Base-by-base conservation (phyloP, 495 filamentous ascomycete genomes). In the Hyaloscypha hepaticicola region DNA sequence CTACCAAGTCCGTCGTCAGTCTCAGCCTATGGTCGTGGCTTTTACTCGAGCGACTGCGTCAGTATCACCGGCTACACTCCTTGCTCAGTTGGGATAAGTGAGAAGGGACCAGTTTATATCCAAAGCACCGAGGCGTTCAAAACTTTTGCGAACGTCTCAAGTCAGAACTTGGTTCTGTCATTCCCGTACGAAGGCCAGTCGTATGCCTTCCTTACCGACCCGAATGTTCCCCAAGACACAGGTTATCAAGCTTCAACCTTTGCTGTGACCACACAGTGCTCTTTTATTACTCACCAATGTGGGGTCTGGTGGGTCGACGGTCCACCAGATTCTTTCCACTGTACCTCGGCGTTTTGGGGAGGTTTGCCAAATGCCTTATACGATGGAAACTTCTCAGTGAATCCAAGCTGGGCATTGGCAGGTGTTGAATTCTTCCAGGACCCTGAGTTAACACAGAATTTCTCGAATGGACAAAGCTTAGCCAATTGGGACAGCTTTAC, bases 261-360 rank as follows among this genome's bases (percentile, higher is more conserved):
- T 56, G 50, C 53, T 56, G 53, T 56, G 53, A 33, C 3, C 14
- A 56, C 53, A 11, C 53, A 56, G 26, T 56, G 53, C 16, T 5
- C 53, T 56, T 56, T 56, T 1, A 31, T 56, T n/a, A 6, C 3
- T 26, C 3, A 56, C 3, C 4, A 56, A 33, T 56, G 53, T 33
- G 26, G 53, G 2, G 1, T 52, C 22, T n/a, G n/a, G n/a, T n/a
- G n/a, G n/a, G 9, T 25, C 14, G 2, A 6, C 6, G 50, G 50
- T 2, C 6, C 50, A 5, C 5, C n/a, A 24, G 14, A 21, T 14
- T 24, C 50, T 27, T 5, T 27, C 9, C 14, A 25, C 50, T 24
- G 25, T 27, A 24, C 2, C 19, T 24, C n/a, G 22, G 50, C 2
- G 21, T 5, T 27, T 24, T 16, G 22, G 50, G 7, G 21, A 16